phyloP scores from a whole-genome alignment of 2,329 filamentous ascomycete genomes.

The Passalora sequoiae region DNA sequence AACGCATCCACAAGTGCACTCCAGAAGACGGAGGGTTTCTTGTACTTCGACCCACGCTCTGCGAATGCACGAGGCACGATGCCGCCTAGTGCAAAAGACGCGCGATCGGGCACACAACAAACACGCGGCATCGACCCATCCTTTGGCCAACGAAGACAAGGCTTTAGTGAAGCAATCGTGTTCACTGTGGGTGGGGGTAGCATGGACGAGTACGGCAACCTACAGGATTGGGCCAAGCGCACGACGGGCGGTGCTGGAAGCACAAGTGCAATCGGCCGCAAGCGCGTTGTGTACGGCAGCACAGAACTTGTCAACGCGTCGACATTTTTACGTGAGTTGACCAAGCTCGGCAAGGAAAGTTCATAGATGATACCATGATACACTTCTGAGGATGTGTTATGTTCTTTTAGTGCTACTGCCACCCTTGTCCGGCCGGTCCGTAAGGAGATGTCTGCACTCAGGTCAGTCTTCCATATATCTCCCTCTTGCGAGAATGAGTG shows the following conservation, averaged over 20 bases:
- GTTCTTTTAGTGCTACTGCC: no score
- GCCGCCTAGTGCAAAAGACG: conserved; percentile 63
- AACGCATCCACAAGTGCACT: conserved; percentile 87
- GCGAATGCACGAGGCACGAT: conserved; percentile 89
- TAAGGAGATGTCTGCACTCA: no score
- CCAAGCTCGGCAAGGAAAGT: conserved; percentile 53
- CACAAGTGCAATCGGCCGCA: conserved; percentile 54
- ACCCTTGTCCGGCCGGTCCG: no score
- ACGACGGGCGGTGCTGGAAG: conserved; percentile 53
- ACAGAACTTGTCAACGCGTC: conserved; percentile 66
- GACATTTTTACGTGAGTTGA: conserved; percentile 58
- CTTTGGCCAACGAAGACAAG: conserved; percentile 29
- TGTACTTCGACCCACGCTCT: conserved; percentile 94
- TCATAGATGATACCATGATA: conserved; percentile 25
- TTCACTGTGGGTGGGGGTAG: conserved; percentile 70
- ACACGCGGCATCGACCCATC: conserved; percentile 27
- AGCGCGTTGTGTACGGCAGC: conserved; percentile 88
- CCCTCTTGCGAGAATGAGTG: no score
- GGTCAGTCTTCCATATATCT: no score
- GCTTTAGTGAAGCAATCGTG: conserved; percentile 39
- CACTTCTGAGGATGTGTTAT: not conserved
- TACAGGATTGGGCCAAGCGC: conserved; percentile 90
- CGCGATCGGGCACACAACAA: conserved; percentile 34
- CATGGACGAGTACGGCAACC: conserved; percentile 97
- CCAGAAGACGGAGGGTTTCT: conserved; percentile 90